Conservation (phyloP, 129 eudicot genomes). For the Mikania micrantha region DNA sequence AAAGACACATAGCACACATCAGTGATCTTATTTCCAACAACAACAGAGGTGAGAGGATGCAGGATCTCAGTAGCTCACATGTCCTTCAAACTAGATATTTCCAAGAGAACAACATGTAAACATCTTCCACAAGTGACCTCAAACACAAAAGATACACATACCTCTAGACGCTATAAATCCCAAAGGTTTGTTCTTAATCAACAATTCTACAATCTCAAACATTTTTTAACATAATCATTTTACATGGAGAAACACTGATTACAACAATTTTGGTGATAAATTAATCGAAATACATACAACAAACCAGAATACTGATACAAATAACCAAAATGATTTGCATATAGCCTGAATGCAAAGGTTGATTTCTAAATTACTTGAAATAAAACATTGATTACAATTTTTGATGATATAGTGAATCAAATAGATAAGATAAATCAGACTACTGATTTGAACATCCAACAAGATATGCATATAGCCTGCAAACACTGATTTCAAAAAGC, state of each 20-base stretch:
- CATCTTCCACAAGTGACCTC: too few relatives aligned
- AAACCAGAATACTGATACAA: too few relatives aligned
- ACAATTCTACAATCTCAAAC: not conserved
- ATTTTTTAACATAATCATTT: not conserved
- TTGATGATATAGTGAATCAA: not conserved
- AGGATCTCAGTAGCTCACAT: too few relatives aligned
- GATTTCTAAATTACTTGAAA: not conserved
- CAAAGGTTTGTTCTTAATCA: not conserved
- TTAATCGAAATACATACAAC: too few relatives aligned
- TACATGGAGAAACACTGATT: not conserved
- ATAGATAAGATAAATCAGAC: not conserved
- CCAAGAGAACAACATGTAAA: not conserved
- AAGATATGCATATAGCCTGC: not conserved
- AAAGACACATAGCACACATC: too few relatives aligned
- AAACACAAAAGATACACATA: too few relatives aligned
- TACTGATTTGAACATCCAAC: not conserved
- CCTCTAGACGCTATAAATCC: not conserved
- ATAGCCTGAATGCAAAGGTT: not conserved
- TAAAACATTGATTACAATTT: not conserved
- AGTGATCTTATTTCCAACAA: conserved; percentile 1
- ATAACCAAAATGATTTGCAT: too few relatives aligned
- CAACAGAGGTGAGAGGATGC: too few relatives aligned
- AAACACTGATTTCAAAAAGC: not conserved
- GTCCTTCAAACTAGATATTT: too few relatives aligned
- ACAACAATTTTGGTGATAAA: too few relatives aligned